Percentiles rank a stretch among this genome's conserved stretches.
Conservation (phyloP, 108 stramenopile species). For the Skeletonema grethae region DNA sequence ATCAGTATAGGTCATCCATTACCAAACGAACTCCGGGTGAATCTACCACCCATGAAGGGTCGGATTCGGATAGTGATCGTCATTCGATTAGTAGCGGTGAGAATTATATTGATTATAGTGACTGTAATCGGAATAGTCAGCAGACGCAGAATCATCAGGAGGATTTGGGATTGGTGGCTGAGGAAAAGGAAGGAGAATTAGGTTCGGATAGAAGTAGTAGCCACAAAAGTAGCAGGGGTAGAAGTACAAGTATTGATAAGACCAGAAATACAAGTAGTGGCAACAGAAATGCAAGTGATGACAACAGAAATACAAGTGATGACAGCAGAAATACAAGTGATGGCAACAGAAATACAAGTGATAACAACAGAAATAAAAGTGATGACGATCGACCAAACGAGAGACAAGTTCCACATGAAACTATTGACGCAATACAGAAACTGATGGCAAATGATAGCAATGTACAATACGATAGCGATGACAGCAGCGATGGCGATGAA, state of each 20-base stretch:
- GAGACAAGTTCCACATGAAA: background rate
- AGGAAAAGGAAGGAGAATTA: background rate
- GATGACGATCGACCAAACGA: no score
- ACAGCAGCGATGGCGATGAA: background rate
- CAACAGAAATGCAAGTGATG: no score
- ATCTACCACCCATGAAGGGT: no score
- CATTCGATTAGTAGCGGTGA: background rate
- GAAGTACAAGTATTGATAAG: background rate
- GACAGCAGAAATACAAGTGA: background rate
- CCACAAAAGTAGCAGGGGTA: background rate
- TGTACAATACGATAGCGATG: background rate
- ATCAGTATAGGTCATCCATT: background rate
- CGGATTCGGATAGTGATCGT: no score
- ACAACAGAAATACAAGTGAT: no score
- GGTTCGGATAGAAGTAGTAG: background rate
- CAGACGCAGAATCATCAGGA: background rate
- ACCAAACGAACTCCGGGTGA: no score
- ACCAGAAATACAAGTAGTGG: no score
- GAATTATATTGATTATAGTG: background rate
- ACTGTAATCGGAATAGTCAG: constrained; percentile 1
- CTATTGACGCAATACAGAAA: background rate
- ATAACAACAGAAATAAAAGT: background rate
- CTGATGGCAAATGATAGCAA: background rate
- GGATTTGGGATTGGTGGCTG: background rate
- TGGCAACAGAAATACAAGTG: background rate